Evolutionary conservation across 2,329 filamentous ascomycete genomes (phyloP).

Genomic region (Pyrenophora teres): DNA sequence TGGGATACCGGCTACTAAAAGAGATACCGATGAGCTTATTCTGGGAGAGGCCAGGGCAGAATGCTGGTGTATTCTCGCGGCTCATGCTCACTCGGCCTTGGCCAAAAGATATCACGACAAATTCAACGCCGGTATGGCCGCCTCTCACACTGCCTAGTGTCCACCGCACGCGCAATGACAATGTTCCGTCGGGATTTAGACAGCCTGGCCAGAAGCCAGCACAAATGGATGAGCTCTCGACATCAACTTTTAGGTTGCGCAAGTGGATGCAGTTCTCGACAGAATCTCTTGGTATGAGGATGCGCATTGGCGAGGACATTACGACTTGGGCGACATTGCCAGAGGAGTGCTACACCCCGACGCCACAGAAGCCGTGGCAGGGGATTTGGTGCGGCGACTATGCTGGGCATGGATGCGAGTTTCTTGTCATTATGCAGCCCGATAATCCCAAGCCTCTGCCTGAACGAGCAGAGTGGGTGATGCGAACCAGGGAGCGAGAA

Average conservation of each 20-base stretch:
- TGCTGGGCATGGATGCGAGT: conserved; percentile 84
- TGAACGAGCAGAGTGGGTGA: conserved; percentile 34
- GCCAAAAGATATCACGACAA: conserved; percentile 50
- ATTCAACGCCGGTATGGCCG: conserved; percentile 67
- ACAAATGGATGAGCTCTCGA: conserved; percentile 64
- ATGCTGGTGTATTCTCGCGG: conserved; percentile 62
- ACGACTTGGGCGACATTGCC: conserved; percentile 75
- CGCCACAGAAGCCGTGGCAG: conserved; percentile 76
- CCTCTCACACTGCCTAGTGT: conserved; percentile 69
- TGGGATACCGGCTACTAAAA: conserved; percentile 52
- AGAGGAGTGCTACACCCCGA: conserved; percentile 77
- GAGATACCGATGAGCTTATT: conserved; percentile 57
- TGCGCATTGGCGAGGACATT: conserved; percentile 58
- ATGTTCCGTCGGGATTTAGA: conserved; percentile 50
- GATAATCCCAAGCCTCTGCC: conserved; percentile 55
- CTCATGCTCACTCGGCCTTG: conserved; percentile 67
- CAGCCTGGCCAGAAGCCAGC: conserved; percentile 56
- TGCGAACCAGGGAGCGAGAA: conserved; percentile 31
- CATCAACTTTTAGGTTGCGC: conserved; percentile 73
- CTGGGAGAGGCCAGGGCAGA: conserved; percentile 18
- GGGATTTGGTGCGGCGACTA: conserved; percentile 96
- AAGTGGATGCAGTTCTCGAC: conserved; percentile 72
- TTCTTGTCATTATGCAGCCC: conserved; percentile 79
- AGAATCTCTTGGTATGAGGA: conserved; percentile 34
- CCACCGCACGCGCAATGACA: conserved; percentile 60